Percentiles rank a stretch among this genome's conserved stretches.
These are phyloP conservation scores for Borovskyia barvae DNA, from an alignment of 208 protist species.

Conservation along the genomic window DNA sequence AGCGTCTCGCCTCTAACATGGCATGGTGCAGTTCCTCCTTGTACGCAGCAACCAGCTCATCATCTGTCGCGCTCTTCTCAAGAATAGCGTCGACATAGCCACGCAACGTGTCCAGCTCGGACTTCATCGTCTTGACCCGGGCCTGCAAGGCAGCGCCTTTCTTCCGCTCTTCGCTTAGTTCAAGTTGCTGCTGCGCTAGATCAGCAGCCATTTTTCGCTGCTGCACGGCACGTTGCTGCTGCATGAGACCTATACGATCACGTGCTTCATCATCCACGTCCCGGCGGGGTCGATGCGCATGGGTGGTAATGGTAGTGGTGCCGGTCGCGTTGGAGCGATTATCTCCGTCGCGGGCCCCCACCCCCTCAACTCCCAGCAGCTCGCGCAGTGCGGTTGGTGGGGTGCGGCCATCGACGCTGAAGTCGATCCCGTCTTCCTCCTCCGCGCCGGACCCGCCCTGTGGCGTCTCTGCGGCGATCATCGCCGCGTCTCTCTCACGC, in stretches of 20 bases:
- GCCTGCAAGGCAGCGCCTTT: constrained; percentile 46
- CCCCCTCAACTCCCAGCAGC: constrained; percentile 4
- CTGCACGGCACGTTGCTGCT: constrained; percentile 35
- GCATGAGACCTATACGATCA: constrained; percentile 38
- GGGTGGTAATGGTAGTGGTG: background rate
- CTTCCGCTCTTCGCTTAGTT: constrained; percentile 37
- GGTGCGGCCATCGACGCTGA: background rate
- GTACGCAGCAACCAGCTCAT: constrained; percentile 73
- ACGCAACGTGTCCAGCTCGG: constrained; percentile 57
- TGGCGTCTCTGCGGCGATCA: background rate
- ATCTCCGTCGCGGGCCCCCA: too few species aligned
- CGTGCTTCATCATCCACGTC: constrained; percentile 67
- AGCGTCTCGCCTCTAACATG: constrained; percentile 16
- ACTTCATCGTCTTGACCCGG: constrained; percentile 52
- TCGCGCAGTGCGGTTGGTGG: constrained; percentile 13
- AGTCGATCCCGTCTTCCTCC: background rate
- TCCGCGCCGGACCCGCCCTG: background rate
- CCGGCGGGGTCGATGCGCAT: constrained; percentile 10
- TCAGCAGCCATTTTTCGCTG: constrained; percentile 43
- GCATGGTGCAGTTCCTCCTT: constrained; percentile 42
- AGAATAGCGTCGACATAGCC: constrained; percentile 54
- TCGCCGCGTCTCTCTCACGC: constrained; percentile 15
- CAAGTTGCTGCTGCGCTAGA: constrained; percentile 15
- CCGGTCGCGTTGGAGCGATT: constrained; percentile 4
- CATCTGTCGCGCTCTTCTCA: constrained; percentile 67